A percentile compares a stretch with the other conserved stretches of the same genome.
Evolutionary conservation across 1,284 basidiomycete genomes (phyloP).

Genomic region (Trichosporon sp.): DNA sequence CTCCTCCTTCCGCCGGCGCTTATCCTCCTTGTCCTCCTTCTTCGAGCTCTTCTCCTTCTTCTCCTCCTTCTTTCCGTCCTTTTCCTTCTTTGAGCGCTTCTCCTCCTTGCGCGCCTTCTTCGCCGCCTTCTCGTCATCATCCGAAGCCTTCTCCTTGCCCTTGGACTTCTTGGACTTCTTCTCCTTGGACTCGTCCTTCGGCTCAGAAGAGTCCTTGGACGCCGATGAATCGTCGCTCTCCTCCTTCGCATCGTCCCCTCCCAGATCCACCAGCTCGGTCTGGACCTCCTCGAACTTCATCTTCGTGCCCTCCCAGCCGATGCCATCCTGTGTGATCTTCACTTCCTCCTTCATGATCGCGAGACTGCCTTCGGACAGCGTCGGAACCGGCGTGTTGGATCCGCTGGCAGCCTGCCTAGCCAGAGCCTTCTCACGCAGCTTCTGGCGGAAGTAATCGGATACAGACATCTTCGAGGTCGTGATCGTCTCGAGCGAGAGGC

Average conservation of each 20-base stretch:
- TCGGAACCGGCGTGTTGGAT: constrained; percentile 12
- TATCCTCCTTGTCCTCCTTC: constrained; percentile 5
- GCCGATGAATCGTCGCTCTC: constrained; percentile 10
- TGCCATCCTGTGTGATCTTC: constrained; percentile 28
- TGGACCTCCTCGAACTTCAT: constrained; percentile 28
- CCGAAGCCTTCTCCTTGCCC: background rate
- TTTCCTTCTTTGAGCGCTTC: constrained; percentile 14
- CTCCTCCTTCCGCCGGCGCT: constrained; percentile 12
- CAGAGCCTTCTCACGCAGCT: constrained; percentile 43
- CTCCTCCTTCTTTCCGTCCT: background rate
- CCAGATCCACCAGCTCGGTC: constrained; percentile 11
- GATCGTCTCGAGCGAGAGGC: constrained; percentile 30
- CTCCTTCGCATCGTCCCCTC: constrained; percentile 4
- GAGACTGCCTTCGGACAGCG: constrained; percentile 24
- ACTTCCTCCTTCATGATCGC: constrained; percentile 26
- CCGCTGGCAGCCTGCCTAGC: constrained; percentile 30
- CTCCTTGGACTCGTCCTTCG: constrained; percentile 4
- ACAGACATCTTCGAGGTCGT: constrained; percentile 40
- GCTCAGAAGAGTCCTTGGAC: constrained; percentile 6
- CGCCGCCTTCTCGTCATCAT: constrained; percentile 1
- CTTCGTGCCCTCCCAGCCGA: constrained; percentile 37
- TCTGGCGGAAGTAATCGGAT: constrained; percentile 45
- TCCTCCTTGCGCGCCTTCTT: constrained; percentile 19
- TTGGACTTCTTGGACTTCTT: constrained; percentile 6
- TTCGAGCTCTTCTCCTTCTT: background rate